phyloP scores from a whole-genome alignment of 805 yeast genomes.

The Yarrowia porcina region DNA sequence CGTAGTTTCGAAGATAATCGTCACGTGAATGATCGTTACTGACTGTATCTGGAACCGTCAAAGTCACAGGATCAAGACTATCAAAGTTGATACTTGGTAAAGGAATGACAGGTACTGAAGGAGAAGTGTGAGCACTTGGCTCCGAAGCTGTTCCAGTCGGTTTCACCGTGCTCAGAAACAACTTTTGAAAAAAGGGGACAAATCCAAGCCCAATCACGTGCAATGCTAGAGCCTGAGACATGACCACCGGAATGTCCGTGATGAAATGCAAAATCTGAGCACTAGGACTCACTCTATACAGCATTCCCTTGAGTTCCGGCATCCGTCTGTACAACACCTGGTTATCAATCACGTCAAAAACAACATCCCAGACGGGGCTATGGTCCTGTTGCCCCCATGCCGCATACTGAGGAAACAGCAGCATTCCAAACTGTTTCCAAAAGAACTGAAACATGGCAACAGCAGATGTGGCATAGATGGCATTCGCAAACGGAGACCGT shows the following conservation, averaged over 20 bases:
- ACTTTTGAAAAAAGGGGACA: constrained; percentile 34
- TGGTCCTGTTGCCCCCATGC: constrained; percentile 8
- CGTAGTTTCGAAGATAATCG: constrained; percentile 28
- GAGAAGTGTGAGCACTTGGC: neutral
- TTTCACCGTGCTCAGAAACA: constrained; percentile 31
- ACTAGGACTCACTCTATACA: constrained; percentile 28
- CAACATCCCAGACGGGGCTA: constrained; percentile 19
- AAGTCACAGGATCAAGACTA: constrained; percentile 20
- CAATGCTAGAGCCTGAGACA: constrained; percentile 37
- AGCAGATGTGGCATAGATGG: constrained; percentile 35
- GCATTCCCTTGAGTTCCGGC: constrained; percentile 25
- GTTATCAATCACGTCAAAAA: constrained; percentile 17
- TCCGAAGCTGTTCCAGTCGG: neutral
- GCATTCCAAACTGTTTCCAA: constrained; percentile 30
- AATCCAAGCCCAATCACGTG: constrained; percentile 38
- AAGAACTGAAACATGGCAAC: constrained; percentile 33
- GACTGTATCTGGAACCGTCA: constrained; percentile 19
- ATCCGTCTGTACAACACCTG: constrained; percentile 11
- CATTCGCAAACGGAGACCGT: constrained; percentile 33
- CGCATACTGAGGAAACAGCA: constrained; percentile 28
- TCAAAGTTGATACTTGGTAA: constrained; percentile 4
- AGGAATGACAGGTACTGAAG: neutral
- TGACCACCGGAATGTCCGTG: constrained; percentile 32
- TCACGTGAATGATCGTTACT: neutral
- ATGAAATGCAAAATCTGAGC: constrained; percentile 35